These are phyloP conservation scores for Candida cerambycidarum DNA, from an alignment of 805 yeast genomes.

Conservation along the genomic window DNA sequence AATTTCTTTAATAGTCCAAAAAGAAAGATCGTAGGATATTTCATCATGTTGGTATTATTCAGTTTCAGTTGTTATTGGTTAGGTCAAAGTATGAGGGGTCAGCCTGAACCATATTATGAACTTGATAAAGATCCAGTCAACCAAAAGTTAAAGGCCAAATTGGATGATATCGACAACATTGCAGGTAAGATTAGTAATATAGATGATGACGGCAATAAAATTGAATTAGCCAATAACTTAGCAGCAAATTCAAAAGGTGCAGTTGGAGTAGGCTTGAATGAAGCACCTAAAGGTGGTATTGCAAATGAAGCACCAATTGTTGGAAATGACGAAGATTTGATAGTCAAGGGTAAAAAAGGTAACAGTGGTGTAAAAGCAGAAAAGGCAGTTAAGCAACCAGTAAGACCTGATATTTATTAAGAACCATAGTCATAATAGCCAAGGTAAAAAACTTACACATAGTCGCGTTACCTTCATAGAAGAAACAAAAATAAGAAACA, in stretches of 20 bases:
- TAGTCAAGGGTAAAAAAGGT: slow-evolving; percentile 15
- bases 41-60: slow-evolving; percentile 33
- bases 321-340: slow-evolving; percentile 37
- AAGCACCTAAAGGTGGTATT: slow-evolving; percentile 48
- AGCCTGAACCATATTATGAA: slow-evolving; percentile 28
- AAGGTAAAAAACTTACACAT: too few relatives aligned
- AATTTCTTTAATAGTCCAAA: slow-evolving; percentile 36
- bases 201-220: slow-evolving; percentile 29
- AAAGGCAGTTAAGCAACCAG: slow-evolving; percentile 2
- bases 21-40: slow-evolving; percentile 39
- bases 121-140: slow-evolving; percentile 9
- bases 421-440: too few relatives aligned
- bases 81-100: slow-evolving; percentile 34
- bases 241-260: slow-evolving; percentile 41
- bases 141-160: slow-evolving; percentile 18
- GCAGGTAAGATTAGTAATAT: slow-evolving; percentile 10
- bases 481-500: background rate
- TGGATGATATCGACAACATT: slow-evolving; percentile 21
- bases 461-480: too few relatives aligned
- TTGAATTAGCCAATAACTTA: slow-evolving; percentile 38
- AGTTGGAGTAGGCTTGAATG: slow-evolving; percentile 37
- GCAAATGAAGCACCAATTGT: slow-evolving; percentile 47
- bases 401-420: background rate
- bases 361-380: background rate
- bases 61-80: slow-evolving; percentile 37